Evolutionary conservation across 2,329 filamentous ascomycete species (phyloP).

Genomic region (Pseudogymnoascus sp.): DNA sequence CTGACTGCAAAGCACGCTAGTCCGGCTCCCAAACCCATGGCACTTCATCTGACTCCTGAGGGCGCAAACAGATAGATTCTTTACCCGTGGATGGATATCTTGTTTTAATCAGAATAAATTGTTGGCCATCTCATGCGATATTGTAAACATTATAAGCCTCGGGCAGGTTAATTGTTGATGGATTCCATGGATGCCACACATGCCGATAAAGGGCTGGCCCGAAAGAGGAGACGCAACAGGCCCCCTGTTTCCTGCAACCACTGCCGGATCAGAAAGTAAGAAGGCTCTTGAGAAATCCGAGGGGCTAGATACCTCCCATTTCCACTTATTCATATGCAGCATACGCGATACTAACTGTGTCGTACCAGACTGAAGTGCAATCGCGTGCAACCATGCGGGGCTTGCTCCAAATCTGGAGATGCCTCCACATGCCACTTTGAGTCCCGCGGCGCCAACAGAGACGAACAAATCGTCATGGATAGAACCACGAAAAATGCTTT

Average conservation of each 20-base stretch:
- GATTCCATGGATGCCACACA: background rate
- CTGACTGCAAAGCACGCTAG: background rate
- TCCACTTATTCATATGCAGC: background rate
- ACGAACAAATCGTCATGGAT: background rate
- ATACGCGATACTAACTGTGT: background rate
- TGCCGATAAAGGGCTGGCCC: background rate
- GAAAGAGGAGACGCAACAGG: background rate
- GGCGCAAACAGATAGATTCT: background rate
- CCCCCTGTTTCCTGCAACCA: constrained; percentile 7
- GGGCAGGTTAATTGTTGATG: background rate
- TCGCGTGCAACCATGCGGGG: constrained; percentile 14
- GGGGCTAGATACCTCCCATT: background rate
- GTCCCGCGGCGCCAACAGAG: background rate
- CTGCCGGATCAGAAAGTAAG: constrained; percentile 5
- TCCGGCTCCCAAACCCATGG: background rate
- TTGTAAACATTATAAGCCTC: background rate
- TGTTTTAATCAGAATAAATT: background rate
- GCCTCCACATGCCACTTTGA: constrained; percentile 13
- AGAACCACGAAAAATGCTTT: constrained; percentile 6
- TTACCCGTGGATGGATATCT: background rate
- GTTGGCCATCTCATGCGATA: background rate
- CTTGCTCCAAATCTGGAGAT: constrained; percentile 14
- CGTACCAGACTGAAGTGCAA: constrained; percentile 4
- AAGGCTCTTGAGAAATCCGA: background rate
- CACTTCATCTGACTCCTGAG: background rate